Percentiles rank a stretch among this genome's conserved stretches.
phyloP scores from a whole-genome alignment of 1,284 basidiomycete genomes.

The Pseudozyma pruni region DNA sequence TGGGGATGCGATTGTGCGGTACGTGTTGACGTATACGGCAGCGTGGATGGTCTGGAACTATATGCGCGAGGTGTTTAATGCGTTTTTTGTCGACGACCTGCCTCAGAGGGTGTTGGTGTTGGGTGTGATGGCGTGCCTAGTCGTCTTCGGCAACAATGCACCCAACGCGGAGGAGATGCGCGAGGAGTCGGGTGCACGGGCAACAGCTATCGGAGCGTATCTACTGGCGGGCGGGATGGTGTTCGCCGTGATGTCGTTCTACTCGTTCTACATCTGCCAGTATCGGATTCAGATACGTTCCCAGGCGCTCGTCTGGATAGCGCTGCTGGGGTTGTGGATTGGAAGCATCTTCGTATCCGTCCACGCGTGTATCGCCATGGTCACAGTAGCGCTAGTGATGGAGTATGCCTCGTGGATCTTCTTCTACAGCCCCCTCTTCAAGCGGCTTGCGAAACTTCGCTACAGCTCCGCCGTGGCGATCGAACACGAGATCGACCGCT shows the following conservation, averaged over 20 bases:
- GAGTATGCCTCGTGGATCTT: conserved; percentile 54
- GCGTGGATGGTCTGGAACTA: conserved; percentile 60
- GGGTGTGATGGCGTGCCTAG: conserved; percentile 55
- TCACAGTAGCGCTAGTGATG: conserved; percentile 42
- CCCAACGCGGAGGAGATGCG: conserved; percentile 27
- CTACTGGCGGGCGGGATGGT: conserved; percentile 46
- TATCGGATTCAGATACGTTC: conserved; percentile 56
- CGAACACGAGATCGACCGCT: conserved; percentile 61
- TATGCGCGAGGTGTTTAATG: conserved; percentile 58
- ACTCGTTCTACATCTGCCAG: conserved; percentile 58
- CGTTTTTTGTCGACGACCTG: conserved; percentile 59
- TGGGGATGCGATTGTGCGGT: conserved; percentile 51
- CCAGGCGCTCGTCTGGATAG: conserved; percentile 36
- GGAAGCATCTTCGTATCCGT: conserved; percentile 53
- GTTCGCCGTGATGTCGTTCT: conserved; percentile 35
- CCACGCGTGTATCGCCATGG: conserved; percentile 48
- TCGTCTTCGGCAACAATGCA: conserved; percentile 61
- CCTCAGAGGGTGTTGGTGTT: conserved; percentile 53
- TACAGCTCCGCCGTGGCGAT: conserved; percentile 58
- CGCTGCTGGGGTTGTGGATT: conserved; percentile 46
- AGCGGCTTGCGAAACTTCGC: conserved; percentile 41
- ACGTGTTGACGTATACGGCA: conserved; percentile 54
- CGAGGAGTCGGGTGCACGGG: conserved; percentile 44
- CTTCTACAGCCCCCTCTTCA: conserved; percentile 54
- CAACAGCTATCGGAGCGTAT: conserved; percentile 52